Evolutionary conservation across 352 stramenopile species (phyloP).

Genomic region (Phytopythium montanum): DNA sequence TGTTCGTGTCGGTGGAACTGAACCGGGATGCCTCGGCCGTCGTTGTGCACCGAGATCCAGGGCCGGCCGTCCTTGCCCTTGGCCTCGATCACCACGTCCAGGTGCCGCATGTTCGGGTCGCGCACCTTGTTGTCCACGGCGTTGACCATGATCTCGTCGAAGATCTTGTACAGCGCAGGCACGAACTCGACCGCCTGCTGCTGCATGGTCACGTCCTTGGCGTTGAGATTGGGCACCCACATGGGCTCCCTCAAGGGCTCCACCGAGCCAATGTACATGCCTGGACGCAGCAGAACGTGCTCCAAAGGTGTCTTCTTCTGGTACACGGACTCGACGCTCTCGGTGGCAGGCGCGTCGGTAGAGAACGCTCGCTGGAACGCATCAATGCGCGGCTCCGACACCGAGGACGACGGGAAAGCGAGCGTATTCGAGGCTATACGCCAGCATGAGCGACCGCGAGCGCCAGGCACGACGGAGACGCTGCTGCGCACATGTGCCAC

Average conservation of each 20-base stretch:
- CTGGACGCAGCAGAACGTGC: conserved; percentile 87
- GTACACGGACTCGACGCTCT: conserved; percentile 78
- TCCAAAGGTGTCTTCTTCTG: conserved; percentile 90
- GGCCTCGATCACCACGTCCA: conserved; percentile 73
- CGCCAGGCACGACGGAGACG: not conserved
- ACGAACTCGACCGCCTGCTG: conserved; percentile 78
- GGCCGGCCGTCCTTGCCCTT: conserved; percentile 52
- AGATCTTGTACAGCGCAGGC: conserved; percentile 97
- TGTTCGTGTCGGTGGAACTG: conserved; percentile 96
- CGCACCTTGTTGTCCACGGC: conserved; percentile 95
- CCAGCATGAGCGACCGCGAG: not conserved
- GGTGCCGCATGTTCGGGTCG: conserved; percentile 65
- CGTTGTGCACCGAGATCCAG: conserved; percentile 98
- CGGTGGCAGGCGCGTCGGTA: conserved; percentile 14
- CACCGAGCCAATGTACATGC: conserved; percentile 92
- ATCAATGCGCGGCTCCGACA: not conserved
- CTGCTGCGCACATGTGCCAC: not conserved
- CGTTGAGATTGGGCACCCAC: conserved; percentile 72
- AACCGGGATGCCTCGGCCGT: conserved; percentile 97
- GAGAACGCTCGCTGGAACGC: not conserved
- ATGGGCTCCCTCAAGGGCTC: conserved; percentile 68
- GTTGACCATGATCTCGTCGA: conserved; percentile 99
- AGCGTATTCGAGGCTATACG: not conserved
- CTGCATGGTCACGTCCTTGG: conserved; percentile 45
- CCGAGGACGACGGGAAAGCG: not conserved